Base-by-base conservation (phyloP, 148 eudicot genomes). In the Tetragonia tetragonoides region DNA sequence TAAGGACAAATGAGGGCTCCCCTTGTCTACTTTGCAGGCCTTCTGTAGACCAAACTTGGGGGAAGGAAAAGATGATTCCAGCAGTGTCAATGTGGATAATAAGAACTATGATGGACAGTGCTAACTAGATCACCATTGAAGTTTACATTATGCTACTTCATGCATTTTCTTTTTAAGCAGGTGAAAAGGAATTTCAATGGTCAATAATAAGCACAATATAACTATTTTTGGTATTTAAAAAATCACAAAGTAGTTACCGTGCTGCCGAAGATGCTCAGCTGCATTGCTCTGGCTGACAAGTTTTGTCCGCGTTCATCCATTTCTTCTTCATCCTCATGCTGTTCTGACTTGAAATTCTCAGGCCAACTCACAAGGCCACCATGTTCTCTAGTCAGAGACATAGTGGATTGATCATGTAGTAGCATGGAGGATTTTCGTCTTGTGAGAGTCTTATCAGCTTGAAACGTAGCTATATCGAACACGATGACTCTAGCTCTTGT, bases 311-410 rank as follows among this genome's bases (percentile, higher is more conserved):
- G 78, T 66, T 69, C 73, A 76, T 81, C 84, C 34, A 62, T 18
- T 60, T 73, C 79, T 70, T 75, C 73, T 38, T 24, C 68, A 40
- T 74, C 64, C 40, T 77, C 78, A 40, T 74, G 77, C 54, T 79
- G 85, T 60, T 71, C 87, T 51, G 85, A 60, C 76, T 78, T 75
- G 80, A 34, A 64, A 63, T 87, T 69, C 71, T 92, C 93, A 65
- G 99, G 97, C 97, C 97, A 95, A 80, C 93, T 91, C 90, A 95
- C 79, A 47, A 95, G 89, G 80, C 92, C 88, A 46, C 86, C 63
- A 54, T 82, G 90, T 69, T 90, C 90, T 82, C 88, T 84, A 71
- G 51, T 72, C 24, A 85, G 74, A 66, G 92, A 78, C 77, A 75
- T 83, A 63, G 87, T 63, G 68, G 85, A 86, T 74, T 84, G 89